Evolutionary conservation across 1,139 yeast species (phyloP).

Genomic region (Petasospora rhodanensis): DNA sequence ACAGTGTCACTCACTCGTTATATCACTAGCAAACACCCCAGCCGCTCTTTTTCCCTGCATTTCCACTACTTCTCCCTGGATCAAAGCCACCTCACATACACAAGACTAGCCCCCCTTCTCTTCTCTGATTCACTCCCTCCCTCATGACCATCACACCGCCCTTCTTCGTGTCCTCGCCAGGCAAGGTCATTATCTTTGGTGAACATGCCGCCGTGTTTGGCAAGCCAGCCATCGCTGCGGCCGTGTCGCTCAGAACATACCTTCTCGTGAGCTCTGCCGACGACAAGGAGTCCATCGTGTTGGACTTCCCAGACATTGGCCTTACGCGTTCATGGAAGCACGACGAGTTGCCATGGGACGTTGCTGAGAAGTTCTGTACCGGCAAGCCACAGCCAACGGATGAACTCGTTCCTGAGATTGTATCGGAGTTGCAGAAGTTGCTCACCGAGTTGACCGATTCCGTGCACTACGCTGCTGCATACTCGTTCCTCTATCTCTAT

Average conservation of each 20-base stretch:
- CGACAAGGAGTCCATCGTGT: slow-evolving; percentile 38
- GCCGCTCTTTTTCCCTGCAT: too few species aligned
- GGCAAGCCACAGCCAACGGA: slow-evolving; percentile 41
- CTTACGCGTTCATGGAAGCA: slow-evolving; percentile 61
- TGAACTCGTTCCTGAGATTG: slow-evolving; percentile 58
- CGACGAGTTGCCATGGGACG: slow-evolving; percentile 57
- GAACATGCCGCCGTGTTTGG: slow-evolving; percentile 96
- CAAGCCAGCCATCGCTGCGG: slow-evolving; percentile 91
- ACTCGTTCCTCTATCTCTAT: slow-evolving; percentile 78
- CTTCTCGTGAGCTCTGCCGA: slow-evolving; percentile 49
- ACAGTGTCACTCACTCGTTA: too few species aligned
- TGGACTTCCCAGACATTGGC: slow-evolving; percentile 81
- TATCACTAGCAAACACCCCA: too few species aligned
- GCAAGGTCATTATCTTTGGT: slow-evolving; percentile 92
- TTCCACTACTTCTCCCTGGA: too few species aligned
- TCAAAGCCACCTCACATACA: neutral
- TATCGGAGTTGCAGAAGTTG: slow-evolving; percentile 40
- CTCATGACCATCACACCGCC: slow-evolving; percentile 31
- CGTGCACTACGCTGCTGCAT: slow-evolving; percentile 76
- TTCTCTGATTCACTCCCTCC: neutral
- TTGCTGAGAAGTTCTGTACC: slow-evolving; percentile 27
- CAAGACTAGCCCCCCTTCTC: neutral
- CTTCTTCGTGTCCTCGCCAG: slow-evolving; percentile 89
- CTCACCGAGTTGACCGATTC: slow-evolving; percentile 45
- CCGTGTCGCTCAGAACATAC: slow-evolving; percentile 77